Evolutionary conservation across 306 rosid species (phyloP).

Genomic region (Lablab purpureus): DNA sequence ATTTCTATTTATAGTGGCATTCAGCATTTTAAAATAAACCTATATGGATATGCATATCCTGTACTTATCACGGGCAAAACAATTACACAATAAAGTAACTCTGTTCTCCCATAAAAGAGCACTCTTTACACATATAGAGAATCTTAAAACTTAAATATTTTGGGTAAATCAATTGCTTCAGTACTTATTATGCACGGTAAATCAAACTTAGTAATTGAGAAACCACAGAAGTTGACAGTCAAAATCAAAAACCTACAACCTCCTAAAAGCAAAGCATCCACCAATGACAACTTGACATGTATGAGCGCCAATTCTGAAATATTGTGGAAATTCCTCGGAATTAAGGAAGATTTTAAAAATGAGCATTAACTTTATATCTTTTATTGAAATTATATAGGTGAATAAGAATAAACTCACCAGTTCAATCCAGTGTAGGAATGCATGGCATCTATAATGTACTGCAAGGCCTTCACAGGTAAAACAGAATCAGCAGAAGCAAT

Average conservation of each 20-base stretch:
- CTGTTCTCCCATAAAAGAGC: background rate
- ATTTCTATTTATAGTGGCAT: background rate
- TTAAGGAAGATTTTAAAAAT: background rate
- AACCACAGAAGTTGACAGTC: background rate
- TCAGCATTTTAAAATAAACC: background rate
- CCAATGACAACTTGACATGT: background rate
- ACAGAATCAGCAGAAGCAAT: conserved; percentile 91
- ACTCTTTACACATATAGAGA: background rate
- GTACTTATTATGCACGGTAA: background rate
- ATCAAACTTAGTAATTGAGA: background rate
- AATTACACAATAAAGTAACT: background rate
- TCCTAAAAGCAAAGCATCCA: background rate
- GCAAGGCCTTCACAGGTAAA: conserved; percentile 80
- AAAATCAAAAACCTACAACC: conserved; percentile 7
- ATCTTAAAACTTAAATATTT: conserved; percentile 1
- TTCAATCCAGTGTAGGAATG: conserved; percentile 74
- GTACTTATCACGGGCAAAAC: background rate
- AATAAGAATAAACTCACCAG: conserved; percentile 63
- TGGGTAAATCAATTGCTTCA: background rate
- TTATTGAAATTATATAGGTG: background rate
- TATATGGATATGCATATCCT: background rate
- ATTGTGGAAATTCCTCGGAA: background rate
- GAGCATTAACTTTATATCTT: background rate
- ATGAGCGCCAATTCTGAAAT: background rate
- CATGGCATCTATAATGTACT: conserved; percentile 75